Percentiles rank a stretch among this genome's conserved stretches.
phyloP scores from a whole-genome alignment of 768 basidiomycete genomes.

The Boletales sp. region DNA sequence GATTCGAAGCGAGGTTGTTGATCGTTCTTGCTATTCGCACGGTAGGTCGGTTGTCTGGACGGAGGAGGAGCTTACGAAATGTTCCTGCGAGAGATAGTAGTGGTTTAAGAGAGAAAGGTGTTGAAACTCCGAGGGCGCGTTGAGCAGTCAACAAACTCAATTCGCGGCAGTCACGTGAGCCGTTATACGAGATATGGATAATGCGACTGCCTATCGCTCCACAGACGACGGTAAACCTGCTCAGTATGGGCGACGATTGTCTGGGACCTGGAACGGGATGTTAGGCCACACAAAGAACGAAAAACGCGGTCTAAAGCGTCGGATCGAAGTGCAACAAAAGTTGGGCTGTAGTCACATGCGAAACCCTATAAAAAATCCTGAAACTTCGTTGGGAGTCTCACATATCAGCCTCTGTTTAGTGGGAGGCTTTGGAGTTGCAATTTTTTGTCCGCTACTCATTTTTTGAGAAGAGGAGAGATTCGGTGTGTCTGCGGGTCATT shows the following conservation, averaged over 20 bases:
- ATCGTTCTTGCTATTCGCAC: constrained; percentile 16
- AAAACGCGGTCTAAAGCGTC: constrained; percentile 12
- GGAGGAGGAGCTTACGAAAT: constrained; percentile 15
- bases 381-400: constrained; percentile 13
- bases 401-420: constrained; percentile 14
- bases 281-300: constrained; percentile 10
- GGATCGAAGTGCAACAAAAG: constrained; percentile 12
- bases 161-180: constrained; percentile 37
- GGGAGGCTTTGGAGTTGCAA: constrained; percentile 15
- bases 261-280: constrained; percentile 6
- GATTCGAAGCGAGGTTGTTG: constrained; percentile 9
- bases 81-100: constrained; percentile 40
- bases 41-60: constrained; percentile 11
- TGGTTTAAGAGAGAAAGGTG: constrained; percentile 42
- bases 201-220: constrained; percentile 10
- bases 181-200: constrained; percentile 30
- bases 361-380: constrained; percentile 18
- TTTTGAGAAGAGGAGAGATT: constrained; percentile 26
- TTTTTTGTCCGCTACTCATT: constrained; percentile 29
- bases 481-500: constrained; percentile 25
- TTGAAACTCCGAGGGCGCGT: constrained; percentile 41
- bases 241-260: constrained; percentile 1
- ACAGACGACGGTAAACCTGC: neutral
- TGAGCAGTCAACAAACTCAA: constrained; percentile 39
- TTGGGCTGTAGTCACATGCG: constrained; percentile 7